phyloP scores from a whole-genome alignment of 768 basidiomycete species.

The Pulveroboletus ravenelii region DNA sequence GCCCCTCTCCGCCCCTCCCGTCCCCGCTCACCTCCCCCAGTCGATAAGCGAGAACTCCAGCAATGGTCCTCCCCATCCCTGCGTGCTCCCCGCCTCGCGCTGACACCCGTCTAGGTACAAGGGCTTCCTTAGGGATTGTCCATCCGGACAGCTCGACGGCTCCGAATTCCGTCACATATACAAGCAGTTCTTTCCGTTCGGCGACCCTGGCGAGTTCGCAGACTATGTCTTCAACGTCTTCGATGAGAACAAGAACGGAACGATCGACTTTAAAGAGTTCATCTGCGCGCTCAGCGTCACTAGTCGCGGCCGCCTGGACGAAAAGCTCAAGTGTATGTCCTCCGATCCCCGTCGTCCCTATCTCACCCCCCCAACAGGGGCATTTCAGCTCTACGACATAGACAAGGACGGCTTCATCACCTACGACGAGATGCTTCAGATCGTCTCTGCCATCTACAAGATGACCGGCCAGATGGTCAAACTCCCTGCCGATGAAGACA shows the following conservation, averaged over 20 bases:
- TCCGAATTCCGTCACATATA: conserved; percentile 95
- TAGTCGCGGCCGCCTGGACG: conserved; percentile 86
- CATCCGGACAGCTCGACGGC: conserved; percentile 94
- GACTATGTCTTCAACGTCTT: conserved; percentile 99
- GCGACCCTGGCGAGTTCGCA: conserved; percentile 94
- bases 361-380: conserved; percentile 59
- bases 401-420: conserved; percentile 98
- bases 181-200: conserved; percentile 99
- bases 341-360: conserved; percentile 7
- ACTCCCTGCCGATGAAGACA: conserved; percentile 96
- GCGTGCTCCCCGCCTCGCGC: conserved; percentile 3
- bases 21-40: conserved; percentile 37
- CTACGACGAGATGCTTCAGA: conserved; percentile 98
- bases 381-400: conserved; percentile 98
- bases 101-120: conserved; percentile 71
- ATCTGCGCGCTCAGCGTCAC: conserved; percentile 97
- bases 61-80: conserved; percentile 61
- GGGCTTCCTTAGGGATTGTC: conserved; percentile 98
- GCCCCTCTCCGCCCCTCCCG: conserved; percentile 20
- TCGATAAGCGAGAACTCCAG: conserved; percentile 95
- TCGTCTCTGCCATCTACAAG: conserved; percentile 98
- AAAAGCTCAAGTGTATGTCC: conserved; percentile 93
- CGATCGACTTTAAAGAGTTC: conserved; percentile 99
- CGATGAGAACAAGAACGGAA: conserved; percentile 91
- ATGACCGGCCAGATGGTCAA: conserved; percentile 99